Percentiles rank a stretch among this genome's conserved stretches.
These are phyloP conservation scores for Blepharisma japonicum DNA, from an alignment of 73 alveolate genomes.

Conservation along the genomic window DNA sequence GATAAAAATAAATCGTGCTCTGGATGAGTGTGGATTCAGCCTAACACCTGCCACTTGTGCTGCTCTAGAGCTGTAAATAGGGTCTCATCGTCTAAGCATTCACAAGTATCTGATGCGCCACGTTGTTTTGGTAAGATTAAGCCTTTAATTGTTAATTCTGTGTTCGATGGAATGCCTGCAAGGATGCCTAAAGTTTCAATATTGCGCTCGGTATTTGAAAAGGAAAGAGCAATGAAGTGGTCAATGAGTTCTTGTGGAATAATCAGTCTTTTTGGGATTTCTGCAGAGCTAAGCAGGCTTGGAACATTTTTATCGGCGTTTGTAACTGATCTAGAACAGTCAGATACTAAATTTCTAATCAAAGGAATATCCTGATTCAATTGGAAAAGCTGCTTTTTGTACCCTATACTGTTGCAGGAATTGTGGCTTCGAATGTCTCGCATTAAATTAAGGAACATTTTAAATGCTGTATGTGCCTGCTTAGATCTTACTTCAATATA, in stretches of 20 bases:
- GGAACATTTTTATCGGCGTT: not conserved
- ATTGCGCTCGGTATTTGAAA: not conserved
- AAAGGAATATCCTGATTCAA: not conserved
- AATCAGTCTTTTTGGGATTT: not conserved
- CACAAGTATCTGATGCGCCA: not conserved
- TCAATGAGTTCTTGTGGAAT: not conserved
- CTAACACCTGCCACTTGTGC: not conserved
- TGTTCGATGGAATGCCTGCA: not conserved
- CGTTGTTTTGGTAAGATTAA: not conserved
- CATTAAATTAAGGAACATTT: not conserved
- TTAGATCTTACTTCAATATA: not conserved
- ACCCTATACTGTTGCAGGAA: not conserved
- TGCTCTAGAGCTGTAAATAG: not conserved
- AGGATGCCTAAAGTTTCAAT: not conserved
- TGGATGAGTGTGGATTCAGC: constrained; percentile 26
- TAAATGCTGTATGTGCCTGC: not conserved
- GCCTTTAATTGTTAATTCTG: not conserved
- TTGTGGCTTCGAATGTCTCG: not conserved
- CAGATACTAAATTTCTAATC: not conserved
- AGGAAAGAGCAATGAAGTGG: not conserved
- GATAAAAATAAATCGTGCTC: not conserved
- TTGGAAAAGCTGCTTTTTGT: not conserved
- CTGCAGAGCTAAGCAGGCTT: not conserved
- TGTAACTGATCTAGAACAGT: not conserved
- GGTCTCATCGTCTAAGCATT: not conserved